phyloP scores from a whole-genome alignment of 441 rosid genomes.

The Euphorbia schlechtendalii region DNA sequence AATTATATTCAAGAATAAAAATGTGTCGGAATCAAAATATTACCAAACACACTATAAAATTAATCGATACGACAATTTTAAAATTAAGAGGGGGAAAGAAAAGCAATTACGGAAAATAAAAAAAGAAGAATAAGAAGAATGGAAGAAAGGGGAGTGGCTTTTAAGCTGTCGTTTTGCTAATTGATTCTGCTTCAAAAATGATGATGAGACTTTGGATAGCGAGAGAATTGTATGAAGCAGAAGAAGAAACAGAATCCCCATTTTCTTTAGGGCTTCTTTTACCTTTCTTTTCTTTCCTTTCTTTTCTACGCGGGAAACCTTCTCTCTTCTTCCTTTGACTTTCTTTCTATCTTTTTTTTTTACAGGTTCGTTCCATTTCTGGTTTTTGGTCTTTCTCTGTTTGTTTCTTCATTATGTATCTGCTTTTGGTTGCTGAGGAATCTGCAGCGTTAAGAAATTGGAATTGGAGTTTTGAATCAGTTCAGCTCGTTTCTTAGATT shows the following conservation, averaged over 20 bases:
- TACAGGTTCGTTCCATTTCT: conserved; percentile 4
- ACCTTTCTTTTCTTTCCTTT: conserved; percentile 23
- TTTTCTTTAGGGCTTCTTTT: too few relatives aligned
- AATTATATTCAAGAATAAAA: too few relatives aligned
- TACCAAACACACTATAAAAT: too few relatives aligned
- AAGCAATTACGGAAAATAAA: too few relatives aligned
- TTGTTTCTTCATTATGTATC: not conserved
- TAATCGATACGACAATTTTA: too few relatives aligned
- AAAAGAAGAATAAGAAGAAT: conserved; percentile 2
- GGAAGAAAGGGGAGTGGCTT: not conserved
- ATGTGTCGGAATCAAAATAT: too few relatives aligned
- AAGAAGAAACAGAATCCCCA: not conserved
- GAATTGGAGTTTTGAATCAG: too few relatives aligned
- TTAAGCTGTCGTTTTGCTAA: conserved; percentile 38
- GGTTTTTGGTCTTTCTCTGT: too few relatives aligned
- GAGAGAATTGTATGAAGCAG: conserved; percentile 20
- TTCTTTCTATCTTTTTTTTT: not conserved
- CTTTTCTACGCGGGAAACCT: conserved; percentile 40
- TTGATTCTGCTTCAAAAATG: conserved; percentile 23
- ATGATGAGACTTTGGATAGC: conserved; percentile 29
- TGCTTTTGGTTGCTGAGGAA: conserved; percentile 16
- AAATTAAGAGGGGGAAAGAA: too few relatives aligned
- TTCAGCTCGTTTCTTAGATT: too few relatives aligned
- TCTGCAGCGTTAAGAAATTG: not conserved
- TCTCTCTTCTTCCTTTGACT: too few relatives aligned